Base-by-base conservation (phyloP, 202 grass and related monocot genomes). In the Miscanthus sacchariflorus region DNA sequence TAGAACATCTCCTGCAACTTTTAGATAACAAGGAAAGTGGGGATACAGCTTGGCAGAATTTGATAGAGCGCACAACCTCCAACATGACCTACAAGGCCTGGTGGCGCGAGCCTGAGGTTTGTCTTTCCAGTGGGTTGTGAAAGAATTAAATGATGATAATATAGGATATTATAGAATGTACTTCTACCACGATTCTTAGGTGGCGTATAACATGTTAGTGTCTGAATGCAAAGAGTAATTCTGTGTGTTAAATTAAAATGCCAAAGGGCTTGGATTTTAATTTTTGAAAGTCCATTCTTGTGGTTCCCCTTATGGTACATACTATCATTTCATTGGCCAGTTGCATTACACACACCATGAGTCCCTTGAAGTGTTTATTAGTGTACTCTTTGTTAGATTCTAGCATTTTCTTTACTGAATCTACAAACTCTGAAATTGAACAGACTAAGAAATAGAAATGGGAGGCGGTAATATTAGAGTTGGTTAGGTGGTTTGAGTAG, bases 51-150 rank as follows among this genome's bases (percentile, higher is more conserved):
- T 99, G 94, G 97, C 94, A 96, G 65, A 72, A 96, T 84, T 91
- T 93, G 86, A 99, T 99, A 93, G 90, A 96, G 72, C 94, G 79
- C 64, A 96, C 90, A 74, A 96, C 97, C 68, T 87, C 94, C 48
- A 95, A 95, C 89, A 99, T 99, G 97, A 89, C 82, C 13, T 99
- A 99, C 78, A 95, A 96, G 72, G 97, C 97, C 77, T 99, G 97
- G 97, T 85, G 90, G 39, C 89, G 83, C 44, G 97, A 99, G 23
- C 93, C 97, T 50, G 94, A 96, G 97, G 97, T 98, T 87, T 49
- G 83, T 80, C 76, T 70, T 79, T 6, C 11, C 21, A 61, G 17
- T 44, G 24, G 35, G 43, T 40, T 38, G 72, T 12, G 44, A 70
- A 74, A 42, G 39, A 88, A 70, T 49, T 9, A 13, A 0, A 76